A percentile compares a stretch with the other conserved stretches of the same genome.
Evolutionary conservation across 306 rosid species (phyloP).

Genomic region (Cotoneaster glaucophyllus): DNA sequence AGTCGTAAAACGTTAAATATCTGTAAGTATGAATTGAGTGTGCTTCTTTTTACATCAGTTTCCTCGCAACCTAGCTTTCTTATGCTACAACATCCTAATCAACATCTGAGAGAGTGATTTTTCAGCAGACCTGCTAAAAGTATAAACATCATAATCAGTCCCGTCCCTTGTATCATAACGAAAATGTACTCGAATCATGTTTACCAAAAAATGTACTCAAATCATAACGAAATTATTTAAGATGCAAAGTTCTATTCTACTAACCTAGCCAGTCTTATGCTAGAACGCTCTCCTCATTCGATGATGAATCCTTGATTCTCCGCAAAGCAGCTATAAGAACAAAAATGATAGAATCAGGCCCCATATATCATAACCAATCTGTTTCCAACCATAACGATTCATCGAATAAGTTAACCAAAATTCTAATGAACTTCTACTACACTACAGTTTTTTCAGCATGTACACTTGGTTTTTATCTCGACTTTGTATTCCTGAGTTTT

Average conservation of each 20-base stretch:
- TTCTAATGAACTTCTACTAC: background rate
- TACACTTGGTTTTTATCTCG: background rate
- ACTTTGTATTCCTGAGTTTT: background rate
- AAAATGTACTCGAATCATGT: background rate
- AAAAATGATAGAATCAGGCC: constrained; percentile 9
- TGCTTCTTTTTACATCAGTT: constrained; percentile 4
- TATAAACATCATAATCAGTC: constrained; percentile 1
- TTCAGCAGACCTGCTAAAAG: constrained; percentile 21
- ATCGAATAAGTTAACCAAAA: background rate
- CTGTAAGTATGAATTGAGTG: background rate
- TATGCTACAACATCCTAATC: constrained; percentile 29
- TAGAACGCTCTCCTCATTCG: constrained; percentile 21
- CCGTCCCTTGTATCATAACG: background rate
- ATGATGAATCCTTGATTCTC: constrained; percentile 30
- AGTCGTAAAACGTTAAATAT: background rate
- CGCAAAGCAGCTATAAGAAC: constrained; percentile 23
- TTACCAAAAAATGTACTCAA: background rate
- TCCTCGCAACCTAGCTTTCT: background rate
- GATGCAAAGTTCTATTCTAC: background rate
- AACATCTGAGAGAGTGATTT: constrained; percentile 13
- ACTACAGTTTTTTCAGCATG: background rate
- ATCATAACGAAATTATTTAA: background rate
- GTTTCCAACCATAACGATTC: background rate
- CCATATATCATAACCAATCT: background rate
- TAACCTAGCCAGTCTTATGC: constrained; percentile 11